These are phyloP conservation scores for Aspergillus versicolor DNA, from an alignment of 2,329 filamentous ascomycete species.

Conservation along the genomic window DNA sequence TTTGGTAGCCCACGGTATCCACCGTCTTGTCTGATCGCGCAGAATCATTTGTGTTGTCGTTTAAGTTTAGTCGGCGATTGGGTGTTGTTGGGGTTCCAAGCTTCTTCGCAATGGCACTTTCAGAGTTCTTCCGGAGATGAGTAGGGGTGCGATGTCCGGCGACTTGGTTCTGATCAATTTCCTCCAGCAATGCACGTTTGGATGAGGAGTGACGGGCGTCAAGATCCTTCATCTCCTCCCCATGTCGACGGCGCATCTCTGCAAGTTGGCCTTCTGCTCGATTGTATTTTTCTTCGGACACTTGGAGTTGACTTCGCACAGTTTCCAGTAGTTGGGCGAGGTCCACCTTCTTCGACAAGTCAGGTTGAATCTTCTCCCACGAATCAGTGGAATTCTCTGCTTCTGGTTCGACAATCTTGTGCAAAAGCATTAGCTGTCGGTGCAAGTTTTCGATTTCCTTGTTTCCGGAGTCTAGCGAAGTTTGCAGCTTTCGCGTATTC, in stretches of 20 bases:
- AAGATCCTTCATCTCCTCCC: constrained; percentile 67
- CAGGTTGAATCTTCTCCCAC: constrained; percentile 67
- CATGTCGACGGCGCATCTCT: constrained; percentile 72
- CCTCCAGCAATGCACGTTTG: constrained; percentile 75
- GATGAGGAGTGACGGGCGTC: constrained; percentile 62
- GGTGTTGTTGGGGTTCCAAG: constrained; percentile 78
- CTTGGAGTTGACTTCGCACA: constrained; percentile 80
- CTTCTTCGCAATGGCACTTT: constrained; percentile 54
- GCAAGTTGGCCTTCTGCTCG: constrained; percentile 81
- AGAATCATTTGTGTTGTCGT: constrained; percentile 68
- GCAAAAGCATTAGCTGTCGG: constrained; percentile 74
- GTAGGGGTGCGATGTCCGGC: constrained; percentile 71
- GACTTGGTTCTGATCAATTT: constrained; percentile 81
- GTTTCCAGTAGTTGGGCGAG: constrained; percentile 83
- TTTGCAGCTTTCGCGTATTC: constrained; percentile 78
- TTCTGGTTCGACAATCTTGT: constrained; percentile 83
- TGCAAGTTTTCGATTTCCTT: constrained; percentile 79
- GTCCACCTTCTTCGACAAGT: constrained; percentile 67
- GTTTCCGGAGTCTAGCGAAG: constrained; percentile 74
- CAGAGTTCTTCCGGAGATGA: constrained; percentile 62
- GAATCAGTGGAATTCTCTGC: constrained; percentile 63
- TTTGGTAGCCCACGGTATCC: constrained; percentile 81
- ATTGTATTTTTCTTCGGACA: constrained; percentile 75
- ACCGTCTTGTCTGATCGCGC: constrained; percentile 80
- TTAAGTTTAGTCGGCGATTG: constrained; percentile 66